Evolutionary conservation across 2,329 filamentous ascomycete genomes (phyloP), one percentile per base, ranked within the genome.

Genomic region (Colletotrichum liriopes): DNA sequence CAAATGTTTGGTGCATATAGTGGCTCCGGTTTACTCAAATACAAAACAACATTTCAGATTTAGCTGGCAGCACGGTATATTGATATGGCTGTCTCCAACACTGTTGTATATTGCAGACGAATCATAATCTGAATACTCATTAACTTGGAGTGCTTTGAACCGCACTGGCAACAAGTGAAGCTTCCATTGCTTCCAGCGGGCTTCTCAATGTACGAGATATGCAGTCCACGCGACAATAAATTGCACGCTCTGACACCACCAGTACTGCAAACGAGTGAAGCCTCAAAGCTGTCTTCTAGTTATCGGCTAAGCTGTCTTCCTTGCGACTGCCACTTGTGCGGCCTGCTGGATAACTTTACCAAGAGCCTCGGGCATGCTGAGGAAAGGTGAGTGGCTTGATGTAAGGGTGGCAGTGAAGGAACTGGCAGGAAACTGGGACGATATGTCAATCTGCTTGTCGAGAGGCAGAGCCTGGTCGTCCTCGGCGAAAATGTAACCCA

Each of bases 401-500:
- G 35, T n/a, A 2, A 70, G 61, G 26, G 43, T 61, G 3, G 68
- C 43, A 8, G 66, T 72, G n/a, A 59, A 73, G 23, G 75, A 76
- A 37, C 73, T 75, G 29, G 75, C 74, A 45, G 76, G 76, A 55
- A 76, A 77, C 51, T 71, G 77, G n/a, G 76, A 77, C 43, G 77
- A 76, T 73, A 78, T 75, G 5, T 67, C 64, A 3, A 73, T 52
- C 32, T 79, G 77, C 1, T 73, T 65, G 0, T 61, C 56, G 3
- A 76, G 41, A 5, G 74, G 67, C 1, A 78, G 23, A 9, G 73
- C 77, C n/a, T 77, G 69, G 61, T 78, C 78, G 0, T 76, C 52
- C 4, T 77, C 75, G 29, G 74, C 74, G n/a, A 75, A 75, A 47
- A 79, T 73, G 66, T 76, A 79, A 47, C 75, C 74, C 45, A 68